Conservation (phyloP, 2,329 filamentous ascomycete genomes). For the Sclerotinia glacialis region DNA sequence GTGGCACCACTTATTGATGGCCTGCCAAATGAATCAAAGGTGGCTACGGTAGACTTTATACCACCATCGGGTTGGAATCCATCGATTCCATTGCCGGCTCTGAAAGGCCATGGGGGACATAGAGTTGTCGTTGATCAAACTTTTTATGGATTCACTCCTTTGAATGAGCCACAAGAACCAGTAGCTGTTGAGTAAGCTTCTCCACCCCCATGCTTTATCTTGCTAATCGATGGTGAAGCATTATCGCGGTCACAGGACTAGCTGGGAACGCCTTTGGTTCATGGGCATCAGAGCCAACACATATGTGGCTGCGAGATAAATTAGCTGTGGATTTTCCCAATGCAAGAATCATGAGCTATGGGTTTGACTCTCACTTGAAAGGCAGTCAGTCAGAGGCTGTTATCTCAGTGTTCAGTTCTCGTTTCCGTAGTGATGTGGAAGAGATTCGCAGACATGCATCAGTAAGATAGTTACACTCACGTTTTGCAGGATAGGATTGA, state of each 20-base stretch:
- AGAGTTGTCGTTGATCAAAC: conserved; percentile 21
- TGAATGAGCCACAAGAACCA: conserved; percentile 15
- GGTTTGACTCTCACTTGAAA: conserved; percentile 38
- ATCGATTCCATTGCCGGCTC: conserved; percentile 2
- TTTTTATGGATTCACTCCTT: conserved; percentile 21
- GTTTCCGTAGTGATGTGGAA: conserved; percentile 31
- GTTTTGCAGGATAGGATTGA: background rate
- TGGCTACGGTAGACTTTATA: conserved; percentile 21
- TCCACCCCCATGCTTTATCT: background rate
- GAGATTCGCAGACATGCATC: conserved; percentile 25
- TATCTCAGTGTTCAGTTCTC: conserved; percentile 19
- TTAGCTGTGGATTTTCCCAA: conserved; percentile 39
- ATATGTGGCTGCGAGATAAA: conserved; percentile 42
- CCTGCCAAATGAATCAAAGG: conserved; percentile 7
- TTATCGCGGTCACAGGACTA: conserved; percentile 45
- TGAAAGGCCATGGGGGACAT: conserved; percentile 11
- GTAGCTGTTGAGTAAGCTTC: conserved; percentile 17
- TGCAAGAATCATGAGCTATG: conserved; percentile 38
- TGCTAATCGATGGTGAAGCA: conserved; percentile 11
- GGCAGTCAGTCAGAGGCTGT: conserved; percentile 14
- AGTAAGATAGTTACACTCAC: background rate
- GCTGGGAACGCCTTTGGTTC: conserved; percentile 43
- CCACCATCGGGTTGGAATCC: conserved; percentile 16
- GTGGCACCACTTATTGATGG: conserved; percentile 16
- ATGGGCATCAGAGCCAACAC: conserved; percentile 40